phyloP scores from a whole-genome alignment of 441 rosid species.

The Adansonia rubrostipa region DNA sequence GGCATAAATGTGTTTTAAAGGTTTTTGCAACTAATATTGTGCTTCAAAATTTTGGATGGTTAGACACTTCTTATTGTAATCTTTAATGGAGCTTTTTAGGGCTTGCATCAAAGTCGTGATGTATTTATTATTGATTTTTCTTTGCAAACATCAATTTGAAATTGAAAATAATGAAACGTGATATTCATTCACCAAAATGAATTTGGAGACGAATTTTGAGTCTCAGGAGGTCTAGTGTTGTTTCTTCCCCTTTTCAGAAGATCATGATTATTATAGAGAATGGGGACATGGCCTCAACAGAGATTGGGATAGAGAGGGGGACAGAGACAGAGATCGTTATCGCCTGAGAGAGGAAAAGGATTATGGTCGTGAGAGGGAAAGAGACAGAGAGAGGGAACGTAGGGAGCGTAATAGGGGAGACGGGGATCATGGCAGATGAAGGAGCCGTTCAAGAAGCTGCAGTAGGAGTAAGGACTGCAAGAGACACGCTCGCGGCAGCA shows the following conservation, averaged over 20 bases:
- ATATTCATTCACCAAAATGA: not conserved
- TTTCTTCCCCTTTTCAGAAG: constrained; percentile 31
- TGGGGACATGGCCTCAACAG: constrained; percentile 30
- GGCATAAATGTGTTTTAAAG: not conserved
- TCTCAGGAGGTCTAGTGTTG: constrained; percentile 19
- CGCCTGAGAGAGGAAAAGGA: constrained; percentile 64
- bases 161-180: not conserved
- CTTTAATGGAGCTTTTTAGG: not conserved
- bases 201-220: not conserved
- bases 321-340: constrained; percentile 54
- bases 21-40: not conserved
- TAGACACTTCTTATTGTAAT: not conserved
- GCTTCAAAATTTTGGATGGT: not conserved
- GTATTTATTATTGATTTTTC: not conserved
- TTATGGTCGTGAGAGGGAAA: constrained; percentile 62
- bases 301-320: constrained; percentile 41
- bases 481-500: constrained; percentile 55
- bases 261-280: constrained; percentile 52
- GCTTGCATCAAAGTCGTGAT: not conserved
- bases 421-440: constrained; percentile 63
- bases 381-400: constrained; percentile 64
- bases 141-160: not conserved
- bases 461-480: constrained; percentile 63
- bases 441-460: constrained; percentile 44
- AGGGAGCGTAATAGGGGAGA: constrained; percentile 68